Evolutionary conservation across 2,329 filamentous ascomycete genomes (phyloP).

Genomic region (Penicillium hesseltinei): DNA sequence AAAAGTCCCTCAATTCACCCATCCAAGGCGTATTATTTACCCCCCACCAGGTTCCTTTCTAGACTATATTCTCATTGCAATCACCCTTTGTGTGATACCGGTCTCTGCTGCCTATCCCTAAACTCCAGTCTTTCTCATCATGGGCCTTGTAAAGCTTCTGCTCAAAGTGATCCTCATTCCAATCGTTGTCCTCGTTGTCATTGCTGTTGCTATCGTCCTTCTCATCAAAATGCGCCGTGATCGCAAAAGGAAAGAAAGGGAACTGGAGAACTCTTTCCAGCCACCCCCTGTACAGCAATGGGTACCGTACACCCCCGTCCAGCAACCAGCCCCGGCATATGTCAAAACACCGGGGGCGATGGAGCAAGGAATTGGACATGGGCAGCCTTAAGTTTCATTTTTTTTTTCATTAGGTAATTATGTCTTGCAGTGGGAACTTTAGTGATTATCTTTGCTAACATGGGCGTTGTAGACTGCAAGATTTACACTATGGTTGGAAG

Average conservation of each 20-base stretch:
- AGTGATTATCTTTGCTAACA: background rate
- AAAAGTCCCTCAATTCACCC: background rate
- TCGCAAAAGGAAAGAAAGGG: conserved; percentile 13
- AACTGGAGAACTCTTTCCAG: conserved; percentile 11
- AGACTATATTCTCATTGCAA: background rate
- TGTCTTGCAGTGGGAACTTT: background rate
- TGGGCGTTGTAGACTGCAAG: background rate
- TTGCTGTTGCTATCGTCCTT: conserved; percentile 6
- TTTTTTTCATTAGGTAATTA: background rate
- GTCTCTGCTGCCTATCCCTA: background rate
- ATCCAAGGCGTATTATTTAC: background rate
- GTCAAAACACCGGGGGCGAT: conserved; percentile 7
- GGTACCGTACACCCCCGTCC: conserved; percentile 12
- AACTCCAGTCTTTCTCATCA: background rate
- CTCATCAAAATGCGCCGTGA: conserved; percentile 15
- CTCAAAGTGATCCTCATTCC: conserved; percentile 25
- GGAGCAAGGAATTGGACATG: conserved; percentile 12
- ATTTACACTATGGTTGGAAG: background rate
- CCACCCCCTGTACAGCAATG: conserved; percentile 22
- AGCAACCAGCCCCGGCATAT: conserved; percentile 19
- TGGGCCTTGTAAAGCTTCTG: conserved; percentile 22
- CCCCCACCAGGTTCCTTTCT: background rate
- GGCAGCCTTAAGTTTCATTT: background rate
- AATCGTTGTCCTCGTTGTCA: conserved; percentile 13
- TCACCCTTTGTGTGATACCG: background rate